Evolutionary conservation across 176 grass and related monocot species (phyloP), one percentile per base, ranked within the genome.

Genomic region (Zea luxurians): DNA sequence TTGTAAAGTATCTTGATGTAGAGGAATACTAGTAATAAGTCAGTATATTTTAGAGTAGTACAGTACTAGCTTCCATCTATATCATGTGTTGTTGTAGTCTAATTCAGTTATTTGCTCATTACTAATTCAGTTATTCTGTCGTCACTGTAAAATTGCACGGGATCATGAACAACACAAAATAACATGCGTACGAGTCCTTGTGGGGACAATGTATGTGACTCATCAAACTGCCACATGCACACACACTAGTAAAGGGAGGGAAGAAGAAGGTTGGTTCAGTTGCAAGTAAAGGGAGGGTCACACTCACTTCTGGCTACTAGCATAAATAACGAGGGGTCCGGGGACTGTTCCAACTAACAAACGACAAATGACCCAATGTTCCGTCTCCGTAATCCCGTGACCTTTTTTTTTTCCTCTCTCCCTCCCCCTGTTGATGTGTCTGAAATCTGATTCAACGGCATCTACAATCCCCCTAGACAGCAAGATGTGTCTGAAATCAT

Each of bases 221-320:
- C n/a, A n/a, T n/a, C n/a, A n/a, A n/a, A n/a, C n/a, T n/a, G n/a
- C n/a, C n/a, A n/a, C n/a, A n/a, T n/a, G n/a, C n/a, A n/a, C n/a
- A n/a, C n/a, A n/a, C n/a, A n/a, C n/a, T n/a, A n/a, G n/a, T n/a
- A n/a, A n/a, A n/a, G n/a, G n/a, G n/a, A n/a, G n/a, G 10, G n/a
- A 4, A 44, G 27, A 68, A 7, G 7, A 70, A 46, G 53, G 16
- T 63, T 42, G 70, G 75, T 66, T 83, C 20, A 40, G 71, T 21
- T 64, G 70, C 46, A 59, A 79, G 62, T 46, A 68, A 63, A 64
- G 64, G 27, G 27, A 27, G 54, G 44, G 13, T 21, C 77, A 60
- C 34, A 59, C 36, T 36, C 7, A 61, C 34, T 8, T 15, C 46
- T 37, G 40, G 41, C n/a, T 47, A 43, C 58, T 18, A 34, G 0